Conservation (phyloP, 2,329 filamentous ascomycete species). For the Aspergillus pseudonomiae region DNA sequence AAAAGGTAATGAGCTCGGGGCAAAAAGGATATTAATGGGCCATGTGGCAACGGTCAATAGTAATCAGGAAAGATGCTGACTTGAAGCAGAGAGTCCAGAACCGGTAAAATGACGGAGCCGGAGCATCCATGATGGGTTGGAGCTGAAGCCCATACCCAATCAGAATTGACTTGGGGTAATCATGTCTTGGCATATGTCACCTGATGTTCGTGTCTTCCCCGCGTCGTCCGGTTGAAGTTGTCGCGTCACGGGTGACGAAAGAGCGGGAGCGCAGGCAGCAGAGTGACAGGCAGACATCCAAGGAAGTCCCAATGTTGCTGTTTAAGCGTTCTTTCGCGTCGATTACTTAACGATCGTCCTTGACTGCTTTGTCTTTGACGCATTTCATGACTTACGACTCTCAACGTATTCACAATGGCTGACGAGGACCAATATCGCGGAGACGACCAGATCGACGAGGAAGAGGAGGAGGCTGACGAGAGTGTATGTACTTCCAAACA, state of each 20-base stretch:
- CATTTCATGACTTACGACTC: not conserved
- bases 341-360: not conserved
- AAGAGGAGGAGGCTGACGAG: conserved; percentile 52
- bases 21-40: not conserved
- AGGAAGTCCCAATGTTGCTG: not conserved
- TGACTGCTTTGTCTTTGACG: not conserved
- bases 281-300: conserved; percentile 17
- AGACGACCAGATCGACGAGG: conserved; percentile 47
- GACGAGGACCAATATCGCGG: conserved; percentile 41
- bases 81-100: conserved; percentile 9
- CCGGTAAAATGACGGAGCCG: conserved; percentile 21
- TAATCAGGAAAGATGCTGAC: not conserved
- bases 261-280: conserved; percentile 24
- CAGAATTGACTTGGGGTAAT: conserved; percentile 30
- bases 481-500: conserved; percentile 34
- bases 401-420: conserved; percentile 33
- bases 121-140: not conserved
- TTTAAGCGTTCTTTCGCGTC: not conserved
- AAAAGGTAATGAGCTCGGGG: not conserved
- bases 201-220: conserved; percentile 39
- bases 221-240: conserved; percentile 21
- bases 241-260: conserved; percentile 26
- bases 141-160: conserved; percentile 29
- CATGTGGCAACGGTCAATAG: not conserved
- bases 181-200: conserved; percentile 31